phyloP scores from a whole-genome alignment of 1,284 basidiomycete genomes.

The Vanrija humicola region DNA sequence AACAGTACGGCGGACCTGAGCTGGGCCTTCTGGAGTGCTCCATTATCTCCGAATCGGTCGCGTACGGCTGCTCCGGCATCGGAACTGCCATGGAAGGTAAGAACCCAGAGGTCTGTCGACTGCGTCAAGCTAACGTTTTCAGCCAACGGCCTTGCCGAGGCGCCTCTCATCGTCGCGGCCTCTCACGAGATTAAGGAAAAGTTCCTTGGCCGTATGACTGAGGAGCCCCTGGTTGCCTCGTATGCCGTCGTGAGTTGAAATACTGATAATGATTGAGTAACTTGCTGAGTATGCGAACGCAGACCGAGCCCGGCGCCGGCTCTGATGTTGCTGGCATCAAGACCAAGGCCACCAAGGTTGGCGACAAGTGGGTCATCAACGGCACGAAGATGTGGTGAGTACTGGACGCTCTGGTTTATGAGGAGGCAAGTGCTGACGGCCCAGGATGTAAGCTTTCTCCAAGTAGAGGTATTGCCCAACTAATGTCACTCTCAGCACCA shows the following conservation, averaged over 20 bases:
- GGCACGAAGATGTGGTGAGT: constrained; percentile 56
- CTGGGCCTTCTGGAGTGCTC: constrained; percentile 53
- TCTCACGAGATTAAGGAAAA: constrained; percentile 54
- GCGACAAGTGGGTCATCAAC: constrained; percentile 53
- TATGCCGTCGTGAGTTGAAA: constrained; percentile 50
- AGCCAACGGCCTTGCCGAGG: constrained; percentile 55
- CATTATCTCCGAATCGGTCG: constrained; percentile 52
- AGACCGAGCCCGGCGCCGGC: constrained; percentile 55
- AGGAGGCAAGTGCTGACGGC: background rate
- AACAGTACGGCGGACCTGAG: constrained; percentile 55
- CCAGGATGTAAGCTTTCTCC: constrained; percentile 34
- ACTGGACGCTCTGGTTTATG: background rate
- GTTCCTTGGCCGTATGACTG: constrained; percentile 57
- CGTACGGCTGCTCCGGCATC: constrained; percentile 56
- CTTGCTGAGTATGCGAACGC: background rate
- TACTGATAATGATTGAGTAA: too few relatives aligned
- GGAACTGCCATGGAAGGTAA: constrained; percentile 52
- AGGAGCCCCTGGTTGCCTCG: constrained; percentile 56
- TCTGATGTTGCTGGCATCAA: constrained; percentile 55
- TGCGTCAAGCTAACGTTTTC: background rate
- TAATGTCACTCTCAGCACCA: constrained; percentile 44
- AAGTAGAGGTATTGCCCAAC: background rate
- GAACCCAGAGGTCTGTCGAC: background rate
- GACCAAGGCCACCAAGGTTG: constrained; percentile 54
- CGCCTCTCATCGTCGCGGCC: constrained; percentile 54